Percentiles rank a stretch among this genome's conserved stretches.
These are phyloP conservation scores for Coelastrella sp. DNA, from an alignment of 139 green algal genomes.

Conservation along the genomic window DNA sequence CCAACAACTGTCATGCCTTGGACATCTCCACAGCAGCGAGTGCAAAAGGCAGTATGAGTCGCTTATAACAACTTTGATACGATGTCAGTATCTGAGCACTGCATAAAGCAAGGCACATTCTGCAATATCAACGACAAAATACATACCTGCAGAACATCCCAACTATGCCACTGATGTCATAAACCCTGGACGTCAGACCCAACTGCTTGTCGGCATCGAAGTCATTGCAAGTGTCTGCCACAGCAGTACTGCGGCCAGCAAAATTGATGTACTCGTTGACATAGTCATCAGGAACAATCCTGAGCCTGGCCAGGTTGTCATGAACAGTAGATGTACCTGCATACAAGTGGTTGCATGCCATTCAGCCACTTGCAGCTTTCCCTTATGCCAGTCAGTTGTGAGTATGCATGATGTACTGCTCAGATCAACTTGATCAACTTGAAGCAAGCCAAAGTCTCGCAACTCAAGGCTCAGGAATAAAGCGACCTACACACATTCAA, in stretches of 20 bases:
- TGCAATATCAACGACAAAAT: too few relatives aligned
- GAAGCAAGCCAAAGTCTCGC: too few relatives aligned
- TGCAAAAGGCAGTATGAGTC: too few relatives aligned
- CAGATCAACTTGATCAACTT: too few relatives aligned
- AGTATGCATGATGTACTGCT: not conserved
- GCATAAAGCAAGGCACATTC: too few relatives aligned
- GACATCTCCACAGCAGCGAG: too few relatives aligned
- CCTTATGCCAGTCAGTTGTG: too few relatives aligned
- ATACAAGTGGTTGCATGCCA: not conserved
- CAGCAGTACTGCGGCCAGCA: not conserved
- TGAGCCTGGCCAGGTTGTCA: not conserved
- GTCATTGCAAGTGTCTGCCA: not conserved
- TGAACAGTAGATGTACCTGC: not conserved
- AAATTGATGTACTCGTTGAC: not conserved
- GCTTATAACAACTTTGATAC: too few relatives aligned
- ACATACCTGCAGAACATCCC: not conserved
- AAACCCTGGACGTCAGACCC: not conserved
- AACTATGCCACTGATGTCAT: constrained; percentile 16
- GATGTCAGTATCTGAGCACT: too few relatives aligned
- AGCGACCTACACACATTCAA: too few relatives aligned
- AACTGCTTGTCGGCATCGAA: constrained; percentile 9
- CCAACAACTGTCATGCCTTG: not conserved
- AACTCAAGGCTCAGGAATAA: not conserved
- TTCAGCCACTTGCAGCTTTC: not conserved
- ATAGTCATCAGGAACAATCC: not conserved